Conservation (phyloP, 2,329 filamentous ascomycete genomes). For the Neopestalotiopsis sp. region DNA sequence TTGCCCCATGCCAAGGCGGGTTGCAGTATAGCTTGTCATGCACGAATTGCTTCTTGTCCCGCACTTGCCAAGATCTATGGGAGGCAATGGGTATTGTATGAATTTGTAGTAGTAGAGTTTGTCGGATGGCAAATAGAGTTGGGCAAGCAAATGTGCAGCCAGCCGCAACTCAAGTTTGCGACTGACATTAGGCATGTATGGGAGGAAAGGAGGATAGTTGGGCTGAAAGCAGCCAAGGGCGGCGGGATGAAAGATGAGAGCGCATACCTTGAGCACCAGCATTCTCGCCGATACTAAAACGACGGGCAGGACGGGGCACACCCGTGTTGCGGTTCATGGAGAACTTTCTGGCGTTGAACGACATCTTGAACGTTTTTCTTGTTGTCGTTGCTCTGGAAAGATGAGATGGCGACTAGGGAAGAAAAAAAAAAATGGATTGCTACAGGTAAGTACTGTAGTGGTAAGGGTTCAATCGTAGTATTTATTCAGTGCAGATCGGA, state of each 20-base stretch:
- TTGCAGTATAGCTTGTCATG: not conserved
- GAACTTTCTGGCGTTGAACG: constrained; percentile 64
- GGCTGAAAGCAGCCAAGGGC: not conserved
- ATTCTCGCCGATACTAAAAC: constrained; percentile 63
- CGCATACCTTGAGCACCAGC: constrained; percentile 55
- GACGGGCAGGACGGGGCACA: constrained; percentile 58
- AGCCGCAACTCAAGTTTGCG: not conserved
- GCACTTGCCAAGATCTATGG: constrained; percentile 6
- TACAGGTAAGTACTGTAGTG: constrained; percentile 1
- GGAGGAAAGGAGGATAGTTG: not conserved
- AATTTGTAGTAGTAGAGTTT: not conserved
- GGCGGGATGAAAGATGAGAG: not conserved
- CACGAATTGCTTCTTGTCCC: not conserved
- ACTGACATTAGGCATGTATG: not conserved
- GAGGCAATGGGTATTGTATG: not conserved
- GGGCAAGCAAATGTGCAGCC: not conserved
- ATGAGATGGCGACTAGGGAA: not conserved
- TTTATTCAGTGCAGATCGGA: constrained; percentile 1
- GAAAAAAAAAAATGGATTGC: not conserved
- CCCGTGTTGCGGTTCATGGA: constrained; percentile 71
- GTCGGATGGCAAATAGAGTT: not conserved
- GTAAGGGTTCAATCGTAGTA: not conserved
- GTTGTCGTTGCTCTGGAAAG: not conserved
- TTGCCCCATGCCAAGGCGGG: constrained; percentile 9
- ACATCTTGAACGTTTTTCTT: constrained; percentile 41